phyloP scores from a whole-genome alignment of 169 alveolate species.

The Plasmodium ovale region DNA sequence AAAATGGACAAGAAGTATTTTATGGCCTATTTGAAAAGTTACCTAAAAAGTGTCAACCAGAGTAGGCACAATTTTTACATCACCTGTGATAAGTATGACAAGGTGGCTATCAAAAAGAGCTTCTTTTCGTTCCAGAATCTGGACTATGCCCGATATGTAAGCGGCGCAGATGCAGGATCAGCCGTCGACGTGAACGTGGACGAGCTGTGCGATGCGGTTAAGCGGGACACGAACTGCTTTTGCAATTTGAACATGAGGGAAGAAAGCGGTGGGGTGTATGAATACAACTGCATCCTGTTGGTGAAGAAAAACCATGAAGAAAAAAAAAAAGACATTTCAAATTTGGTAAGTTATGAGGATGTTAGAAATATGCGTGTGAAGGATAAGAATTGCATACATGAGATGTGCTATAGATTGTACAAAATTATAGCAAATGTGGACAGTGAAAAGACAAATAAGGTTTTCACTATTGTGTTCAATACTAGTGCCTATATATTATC shows the following conservation, averaged over 20 bases:
- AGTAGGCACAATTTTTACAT: slow-evolving; percentile 9
- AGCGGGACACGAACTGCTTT: neutral
- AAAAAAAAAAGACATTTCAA: neutral
- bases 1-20: slow-evolving; percentile 1
- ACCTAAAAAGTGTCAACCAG: slow-evolving; percentile 15
- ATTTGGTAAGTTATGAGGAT: neutral
- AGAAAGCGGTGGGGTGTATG: slow-evolving; percentile 32
- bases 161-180: neutral
- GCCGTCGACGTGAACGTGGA: neutral
- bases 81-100: slow-evolving; percentile 15
- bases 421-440: slow-evolving; percentile 50
- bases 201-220: neutral
- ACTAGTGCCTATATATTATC: slow-evolving; percentile 18
- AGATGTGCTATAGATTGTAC: slow-evolving; percentile 18
- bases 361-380: neutral
- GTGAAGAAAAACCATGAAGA: neutral
- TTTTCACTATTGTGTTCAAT: slow-evolving; percentile 12
- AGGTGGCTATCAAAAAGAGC: neutral
- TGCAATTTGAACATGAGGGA: slow-evolving; percentile 22
- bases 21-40: slow-evolving; percentile 19
- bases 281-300: slow-evolving; percentile 32
- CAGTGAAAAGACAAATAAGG: neutral
- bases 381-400: neutral
- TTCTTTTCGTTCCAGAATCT: neutral
- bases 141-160: slow-evolving; percentile 2